Conservation (phyloP, 108 stramenopile genomes). For the Nitzschia sp. region DNA sequence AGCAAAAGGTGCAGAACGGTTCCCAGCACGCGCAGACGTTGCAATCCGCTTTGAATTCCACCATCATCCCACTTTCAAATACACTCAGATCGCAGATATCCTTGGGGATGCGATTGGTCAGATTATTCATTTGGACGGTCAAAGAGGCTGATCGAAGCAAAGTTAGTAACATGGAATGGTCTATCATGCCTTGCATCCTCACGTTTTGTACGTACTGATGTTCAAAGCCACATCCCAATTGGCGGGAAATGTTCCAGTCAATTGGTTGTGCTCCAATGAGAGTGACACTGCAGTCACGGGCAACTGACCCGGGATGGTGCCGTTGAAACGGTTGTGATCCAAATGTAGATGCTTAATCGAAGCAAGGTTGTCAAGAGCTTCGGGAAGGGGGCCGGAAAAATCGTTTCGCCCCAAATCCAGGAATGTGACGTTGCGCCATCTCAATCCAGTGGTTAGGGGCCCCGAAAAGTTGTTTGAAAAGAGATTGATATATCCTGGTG, state of each 20-base stretch:
- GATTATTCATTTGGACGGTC: slow-evolving; percentile 35
- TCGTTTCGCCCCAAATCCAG: slow-evolving; percentile 47
- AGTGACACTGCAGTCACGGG: slow-evolving; percentile 28
- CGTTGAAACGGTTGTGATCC: slow-evolving; percentile 51
- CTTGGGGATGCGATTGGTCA: background rate
- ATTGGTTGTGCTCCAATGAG: slow-evolving; percentile 41
- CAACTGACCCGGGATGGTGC: slow-evolving; percentile 36
- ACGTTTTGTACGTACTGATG: background rate
- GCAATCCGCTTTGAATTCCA: slow-evolving; percentile 54
- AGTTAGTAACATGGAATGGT: slow-evolving; percentile 2
- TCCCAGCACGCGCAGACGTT: slow-evolving; percentile 38
- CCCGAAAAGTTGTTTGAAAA: slow-evolving; percentile 42
- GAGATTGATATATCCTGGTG: slow-evolving; percentile 43
- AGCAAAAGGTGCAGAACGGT: too few species aligned
- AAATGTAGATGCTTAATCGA: slow-evolving; percentile 40
- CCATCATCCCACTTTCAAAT: background rate
- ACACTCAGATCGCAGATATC: slow-evolving; percentile 11
- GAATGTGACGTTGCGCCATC: slow-evolving; percentile 26
- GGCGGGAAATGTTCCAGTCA: slow-evolving; percentile 42
- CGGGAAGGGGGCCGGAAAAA: slow-evolving; percentile 44
- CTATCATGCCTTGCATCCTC: background rate
- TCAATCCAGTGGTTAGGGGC: slow-evolving; percentile 29
- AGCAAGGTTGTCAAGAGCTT: slow-evolving; percentile 9
- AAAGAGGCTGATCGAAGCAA: slow-evolving; percentile 1
- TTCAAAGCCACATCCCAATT: background rate